Evolutionary conservation across 2,329 filamentous ascomycete species (phyloP), one percentile per base, ranked within the genome.

Genomic region (Fusarium nanum): DNA sequence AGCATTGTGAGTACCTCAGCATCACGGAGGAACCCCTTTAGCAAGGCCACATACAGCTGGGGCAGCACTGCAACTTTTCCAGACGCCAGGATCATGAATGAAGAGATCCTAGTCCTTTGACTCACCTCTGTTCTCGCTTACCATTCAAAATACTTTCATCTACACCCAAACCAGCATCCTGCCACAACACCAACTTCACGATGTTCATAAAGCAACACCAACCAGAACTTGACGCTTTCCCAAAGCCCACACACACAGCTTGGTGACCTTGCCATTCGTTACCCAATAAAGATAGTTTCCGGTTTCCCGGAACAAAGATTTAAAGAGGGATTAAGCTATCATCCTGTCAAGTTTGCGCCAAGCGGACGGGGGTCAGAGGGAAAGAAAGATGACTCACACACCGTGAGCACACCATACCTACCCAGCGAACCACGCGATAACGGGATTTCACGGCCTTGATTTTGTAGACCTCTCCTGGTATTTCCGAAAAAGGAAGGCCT

Each of bases 341-440:
- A 69, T 69, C 61, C 60, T 58, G 56, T 64, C 55, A 69, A 61
- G 55, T 48, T 49, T 57, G 52, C 23, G 56, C 59, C 53, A 68
- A 57, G 54, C 44, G 50, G 42, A 56, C 28, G 25, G 49, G 67
- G 53, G 18, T 37, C 34, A n/a, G 32, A 27, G 13, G 16, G 46
- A 25, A 27, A 46, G 53, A 74, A 37, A 10, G 50, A 74, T 77
- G 74, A 77, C 72, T 76, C 76, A 77, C 72, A 75, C 75, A 48
- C 72, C 66, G 68, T 63, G 64, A 71, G 56, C 67, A 71, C 68
- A 64, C 64, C 64, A 72, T 66, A 44, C 47, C 55, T 66, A 44
- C 47, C 55, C 64, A 68, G 60, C 57, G 49, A 57, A 70, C 56
- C 54, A 68, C 54, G 34, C 52, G 56, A 65, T 60, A 44, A 60